A percentile compares a stretch with the other conserved stretches of the same genome.
phyloP scores from a whole-genome alignment of 1,284 basidiomycete species.

The Cutaneotrichosporon sp. region DNA sequence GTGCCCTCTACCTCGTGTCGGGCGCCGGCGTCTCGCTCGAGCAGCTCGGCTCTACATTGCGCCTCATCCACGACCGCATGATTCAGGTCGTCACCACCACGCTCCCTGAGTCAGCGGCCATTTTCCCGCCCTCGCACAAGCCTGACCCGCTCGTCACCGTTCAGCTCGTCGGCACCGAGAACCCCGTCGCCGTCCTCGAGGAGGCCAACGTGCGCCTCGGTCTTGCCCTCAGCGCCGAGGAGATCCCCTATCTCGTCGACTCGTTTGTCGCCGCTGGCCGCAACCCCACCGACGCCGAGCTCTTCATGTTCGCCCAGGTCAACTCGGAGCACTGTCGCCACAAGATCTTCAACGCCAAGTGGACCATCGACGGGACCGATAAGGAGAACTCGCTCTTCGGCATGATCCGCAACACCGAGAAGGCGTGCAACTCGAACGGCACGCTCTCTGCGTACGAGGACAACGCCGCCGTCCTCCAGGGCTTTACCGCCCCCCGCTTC shows the following conservation, averaged over 20 bases:
- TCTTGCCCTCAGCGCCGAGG: conserved; percentile 82
- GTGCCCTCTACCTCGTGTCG: conserved; percentile 70
- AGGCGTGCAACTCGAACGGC: conserved; percentile 62
- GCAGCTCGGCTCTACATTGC: conserved; percentile 57
- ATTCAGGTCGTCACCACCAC: conserved; percentile 72
- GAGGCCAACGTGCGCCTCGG: conserved; percentile 82
- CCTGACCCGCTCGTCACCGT: conserved; percentile 73
- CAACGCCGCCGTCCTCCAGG: conserved; percentile 92
- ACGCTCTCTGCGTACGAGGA: conserved; percentile 98
- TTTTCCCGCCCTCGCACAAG: conserved; percentile 65
- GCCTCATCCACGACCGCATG: conserved; percentile 90
- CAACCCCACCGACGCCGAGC: conserved; percentile 92
- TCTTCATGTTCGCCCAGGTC: conserved; percentile 99
- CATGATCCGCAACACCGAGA: conserved; percentile 98
- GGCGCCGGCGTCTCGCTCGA: conserved; percentile 54
- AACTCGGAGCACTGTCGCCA: conserved; percentile 99
- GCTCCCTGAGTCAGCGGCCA: conserved; percentile 61
- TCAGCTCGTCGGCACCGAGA: conserved; percentile 57
- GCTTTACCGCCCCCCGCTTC: conserved; percentile 77
- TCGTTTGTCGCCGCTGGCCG: conserved; percentile 76
- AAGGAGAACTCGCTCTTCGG: conserved; percentile 82
- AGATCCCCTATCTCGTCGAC: conserved; percentile 89
- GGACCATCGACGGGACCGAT: conserved; percentile 77
- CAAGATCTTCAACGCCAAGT: conserved; percentile 99
- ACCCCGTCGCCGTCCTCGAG: conserved; percentile 61